Base-by-base conservation (phyloP, 495 filamentous ascomycete genomes). In the Hypoxylon lienhwacheense region DNA sequence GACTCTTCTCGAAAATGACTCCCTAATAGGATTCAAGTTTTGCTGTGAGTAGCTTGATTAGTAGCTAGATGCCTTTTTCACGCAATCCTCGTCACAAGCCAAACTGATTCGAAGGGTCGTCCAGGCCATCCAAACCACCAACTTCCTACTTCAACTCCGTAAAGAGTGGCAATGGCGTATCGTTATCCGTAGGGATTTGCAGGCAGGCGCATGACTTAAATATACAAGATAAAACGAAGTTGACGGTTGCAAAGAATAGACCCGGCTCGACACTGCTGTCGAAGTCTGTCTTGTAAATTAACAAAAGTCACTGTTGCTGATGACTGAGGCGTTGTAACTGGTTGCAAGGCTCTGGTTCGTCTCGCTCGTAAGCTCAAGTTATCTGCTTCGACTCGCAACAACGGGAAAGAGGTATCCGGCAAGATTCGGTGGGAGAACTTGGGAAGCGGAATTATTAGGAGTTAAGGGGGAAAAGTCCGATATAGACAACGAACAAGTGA, bases 201-300 rank as follows among this genome's bases (percentile, higher is more conserved):
- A 51, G 31, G 29, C 34, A 55, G 47, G 57, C 34, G 57, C 57
- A 61, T 61, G 46, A 47, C 52, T 61, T 17, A 24, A 29, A 12
- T 33, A 20, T 41, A 8, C 52, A 32, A n/a, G 29, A 37, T 28
- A 32, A 8, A n/a, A n/a, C n/a, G n/a, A n/a, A n/a, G n/a, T 17
- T 26, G 42, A 8, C 29, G 32, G 17, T 25, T 28, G 16, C 5
- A 20, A 7, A 15, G 22, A 20, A n/a, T 15, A 41, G 19, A n/a
- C 25, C 22, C 21, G 17, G 35, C 45, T 40, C 51, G 47, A 55
- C 19, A 12, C 36, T 12, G 25, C 46, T 44, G 32, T 42, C 8
- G 47, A 39, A 39, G 24, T 39, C 28, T 29, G 42, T 7, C 31
- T 49, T 24, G 20, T 29, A 33, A 47, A 20, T 33, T 29, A 17